Evolutionary conservation across 2,329 filamentous ascomycete genomes (phyloP).

Genomic region (Didymella keratinophila): DNA sequence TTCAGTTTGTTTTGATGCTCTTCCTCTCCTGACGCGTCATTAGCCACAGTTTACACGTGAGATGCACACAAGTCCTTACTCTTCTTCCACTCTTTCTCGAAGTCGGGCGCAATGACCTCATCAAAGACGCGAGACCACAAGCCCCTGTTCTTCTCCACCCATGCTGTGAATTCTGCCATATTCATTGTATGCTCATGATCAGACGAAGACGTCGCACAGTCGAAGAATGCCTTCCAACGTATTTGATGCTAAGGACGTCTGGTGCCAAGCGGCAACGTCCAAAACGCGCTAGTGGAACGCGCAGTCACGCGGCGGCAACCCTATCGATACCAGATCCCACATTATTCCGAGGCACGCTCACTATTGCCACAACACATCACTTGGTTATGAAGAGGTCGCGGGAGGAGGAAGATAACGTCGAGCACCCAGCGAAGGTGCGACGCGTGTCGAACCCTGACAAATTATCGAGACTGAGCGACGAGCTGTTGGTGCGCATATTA

Average conservation of each 20-base stretch:
- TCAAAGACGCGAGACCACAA: slow-evolving; percentile 44
- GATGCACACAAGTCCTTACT: slow-evolving; percentile 27
- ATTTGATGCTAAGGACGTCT: slow-evolving; percentile 17
- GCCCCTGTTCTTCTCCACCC: slow-evolving; percentile 41
- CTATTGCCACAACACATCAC: slow-evolving; percentile 19
- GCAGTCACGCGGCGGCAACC: slow-evolving; percentile 31
- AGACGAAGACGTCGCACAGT: neutral
- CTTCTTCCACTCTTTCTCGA: slow-evolving; percentile 46
- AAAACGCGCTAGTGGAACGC: slow-evolving; percentile 30
- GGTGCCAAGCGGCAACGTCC: slow-evolving; percentile 20
- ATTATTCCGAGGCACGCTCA: slow-evolving; percentile 13
- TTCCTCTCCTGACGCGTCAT: slow-evolving; percentile 34
- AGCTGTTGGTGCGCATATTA: slow-evolving; percentile 84
- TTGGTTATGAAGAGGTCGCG: slow-evolving; percentile 49
- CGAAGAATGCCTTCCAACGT: neutral
- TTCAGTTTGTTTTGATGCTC: slow-evolving; percentile 35
- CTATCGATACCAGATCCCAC: slow-evolving; percentile 30
- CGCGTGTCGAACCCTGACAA: slow-evolving; percentile 61
- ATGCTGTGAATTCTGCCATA: slow-evolving; percentile 41
- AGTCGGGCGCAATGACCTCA: slow-evolving; percentile 45
- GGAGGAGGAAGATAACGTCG: slow-evolving; percentile 39
- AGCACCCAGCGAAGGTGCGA: slow-evolving; percentile 56
- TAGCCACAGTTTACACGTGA: neutral
- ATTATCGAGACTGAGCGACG: slow-evolving; percentile 80
- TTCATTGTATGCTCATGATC: slow-evolving; percentile 12